These are phyloP conservation scores for Rosa chinensis DNA, from an alignment of 306 rosid species.

Conservation along the genomic window DNA sequence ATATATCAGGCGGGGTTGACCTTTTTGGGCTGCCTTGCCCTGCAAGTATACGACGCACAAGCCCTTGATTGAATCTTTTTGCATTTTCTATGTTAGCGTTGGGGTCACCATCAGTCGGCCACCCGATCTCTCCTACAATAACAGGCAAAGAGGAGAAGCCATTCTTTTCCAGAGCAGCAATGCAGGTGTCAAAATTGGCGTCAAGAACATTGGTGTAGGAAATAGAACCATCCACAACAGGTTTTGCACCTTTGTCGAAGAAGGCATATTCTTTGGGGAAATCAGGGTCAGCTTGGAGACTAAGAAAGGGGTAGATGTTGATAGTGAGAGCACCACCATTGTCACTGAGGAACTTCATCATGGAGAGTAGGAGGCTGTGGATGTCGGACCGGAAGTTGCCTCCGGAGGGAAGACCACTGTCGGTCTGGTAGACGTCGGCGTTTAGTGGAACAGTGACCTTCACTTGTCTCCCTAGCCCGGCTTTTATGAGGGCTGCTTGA, in stretches of 20 bases:
- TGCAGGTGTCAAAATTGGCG: slow-evolving; percentile 88
- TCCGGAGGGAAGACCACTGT: slow-evolving; percentile 69
- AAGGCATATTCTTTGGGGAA: slow-evolving; percentile 92
- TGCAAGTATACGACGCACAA: slow-evolving; percentile 43
- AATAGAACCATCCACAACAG: slow-evolving; percentile 79
- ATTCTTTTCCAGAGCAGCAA: slow-evolving; percentile 78
- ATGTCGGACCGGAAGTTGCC: slow-evolving; percentile 82
- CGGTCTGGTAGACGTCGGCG: slow-evolving; percentile 88
- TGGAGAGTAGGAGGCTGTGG: slow-evolving; percentile 53
- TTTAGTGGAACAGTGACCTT: slow-evolving; percentile 82
- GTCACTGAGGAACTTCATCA: slow-evolving; percentile 68
- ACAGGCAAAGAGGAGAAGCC: slow-evolving; percentile 74
- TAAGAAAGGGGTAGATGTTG: slow-evolving; percentile 95
- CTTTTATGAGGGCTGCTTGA: slow-evolving; percentile 89
- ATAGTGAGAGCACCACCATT: slow-evolving; percentile 62
- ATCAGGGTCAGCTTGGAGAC: slow-evolving; percentile 85
- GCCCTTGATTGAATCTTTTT: slow-evolving; percentile 81
- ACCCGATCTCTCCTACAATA: slow-evolving; percentile 86
- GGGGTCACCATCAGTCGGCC: slow-evolving; percentile 88
- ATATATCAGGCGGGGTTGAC: slow-evolving; percentile 58
- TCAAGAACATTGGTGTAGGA: slow-evolving; percentile 83
- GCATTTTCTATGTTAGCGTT: slow-evolving; percentile 61
- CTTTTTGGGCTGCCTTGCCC: slow-evolving; percentile 76
- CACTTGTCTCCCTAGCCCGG: slow-evolving; percentile 85
- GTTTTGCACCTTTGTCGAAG: slow-evolving; percentile 68